phyloP scores from a whole-genome alignment of 306 rosid genomes.

The Lupinus albus region DNA sequence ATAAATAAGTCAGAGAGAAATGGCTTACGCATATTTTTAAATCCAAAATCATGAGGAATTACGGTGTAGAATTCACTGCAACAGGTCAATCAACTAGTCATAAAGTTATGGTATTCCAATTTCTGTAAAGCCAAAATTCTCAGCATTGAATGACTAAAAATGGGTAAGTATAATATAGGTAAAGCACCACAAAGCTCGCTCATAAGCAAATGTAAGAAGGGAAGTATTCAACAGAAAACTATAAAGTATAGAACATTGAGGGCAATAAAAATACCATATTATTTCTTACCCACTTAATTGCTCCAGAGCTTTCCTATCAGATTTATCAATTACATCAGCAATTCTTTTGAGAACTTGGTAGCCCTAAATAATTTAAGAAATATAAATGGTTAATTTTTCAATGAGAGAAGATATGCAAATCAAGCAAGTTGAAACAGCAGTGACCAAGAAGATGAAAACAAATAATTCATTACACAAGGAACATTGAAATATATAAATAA shows the following conservation, averaged over 20 bases:
- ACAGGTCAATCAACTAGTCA: slow-evolving; percentile 42
- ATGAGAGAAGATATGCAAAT: slow-evolving; percentile 27
- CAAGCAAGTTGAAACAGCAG: slow-evolving; percentile 38
- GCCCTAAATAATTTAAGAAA: slow-evolving; percentile 60
- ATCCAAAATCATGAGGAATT: slow-evolving; percentile 97
- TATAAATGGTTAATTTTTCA: slow-evolving; percentile 30
- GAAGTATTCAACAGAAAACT: slow-evolving; percentile 1
- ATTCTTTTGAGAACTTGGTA: slow-evolving; percentile 77
- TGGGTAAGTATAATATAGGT: slow-evolving; percentile 3
- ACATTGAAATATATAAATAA: too few relatives aligned
- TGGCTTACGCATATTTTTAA: slow-evolving; percentile 80
- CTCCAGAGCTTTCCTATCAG: slow-evolving; percentile 58
- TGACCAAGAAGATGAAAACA: slow-evolving; percentile 29
- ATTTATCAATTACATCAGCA: slow-evolving; percentile 71
- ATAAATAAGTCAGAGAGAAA: slow-evolving; percentile 40
- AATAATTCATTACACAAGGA: not conserved
- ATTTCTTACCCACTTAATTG: slow-evolving; percentile 84
- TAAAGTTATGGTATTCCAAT: slow-evolving; percentile 33
- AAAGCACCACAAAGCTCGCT: slow-evolving; percentile 12
- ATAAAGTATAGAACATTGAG: slow-evolving; percentile 10
- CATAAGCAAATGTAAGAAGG: slow-evolving; percentile 7
- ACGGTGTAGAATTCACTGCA: slow-evolving; percentile 95
- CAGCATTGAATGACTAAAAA: slow-evolving; percentile 19
- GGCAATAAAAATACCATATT: not conserved
- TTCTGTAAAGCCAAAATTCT: slow-evolving; percentile 28